These are phyloP conservation scores for Chlorella variabilis DNA, from an alignment of 163 green algal species.

Conservation along the genomic window DNA sequence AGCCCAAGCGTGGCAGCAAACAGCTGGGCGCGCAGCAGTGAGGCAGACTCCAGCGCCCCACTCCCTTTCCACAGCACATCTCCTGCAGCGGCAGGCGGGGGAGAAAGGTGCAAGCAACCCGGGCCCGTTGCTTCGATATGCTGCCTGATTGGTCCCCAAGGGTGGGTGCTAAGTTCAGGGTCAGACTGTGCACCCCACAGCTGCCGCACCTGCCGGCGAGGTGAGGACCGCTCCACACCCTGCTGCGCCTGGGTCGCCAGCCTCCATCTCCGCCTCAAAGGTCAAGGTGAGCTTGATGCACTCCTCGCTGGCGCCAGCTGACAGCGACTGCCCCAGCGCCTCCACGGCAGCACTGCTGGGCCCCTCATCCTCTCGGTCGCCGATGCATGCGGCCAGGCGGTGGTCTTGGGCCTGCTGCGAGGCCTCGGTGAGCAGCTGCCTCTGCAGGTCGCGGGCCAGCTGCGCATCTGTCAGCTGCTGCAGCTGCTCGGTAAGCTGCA, in stretches of 20 bases:
- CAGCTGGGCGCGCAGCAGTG: conserved; percentile 7
- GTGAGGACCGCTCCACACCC: conserved; percentile 1
- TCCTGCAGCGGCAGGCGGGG: background rate
- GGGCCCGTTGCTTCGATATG: background rate
- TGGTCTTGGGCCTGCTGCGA: background rate
- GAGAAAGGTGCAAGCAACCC: too few relatives aligned
- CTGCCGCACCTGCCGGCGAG: conserved; percentile 1
- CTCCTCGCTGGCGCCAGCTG: background rate
- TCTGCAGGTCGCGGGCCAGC: conserved; percentile 4
- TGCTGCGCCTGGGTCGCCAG: background rate
- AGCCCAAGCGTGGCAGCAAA: background rate
- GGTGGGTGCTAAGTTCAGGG: background rate
- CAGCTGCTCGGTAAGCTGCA: conserved; percentile 11
- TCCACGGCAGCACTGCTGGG: conserved; percentile 1
- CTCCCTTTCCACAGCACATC: conserved; percentile 20
- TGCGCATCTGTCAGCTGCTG: conserved; percentile 7
- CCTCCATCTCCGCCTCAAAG: conserved; percentile 7
- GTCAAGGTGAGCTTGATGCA: background rate
- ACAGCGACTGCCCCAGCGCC: background rate
- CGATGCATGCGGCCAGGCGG: conserved; percentile 20
- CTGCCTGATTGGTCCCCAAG: background rate
- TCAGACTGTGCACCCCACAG: too few relatives aligned
- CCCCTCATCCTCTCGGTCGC: conserved; percentile 1
- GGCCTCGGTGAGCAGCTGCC: background rate
- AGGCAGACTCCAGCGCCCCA: background rate